phyloP scores from a whole-genome alignment of 2,329 filamentous ascomycete genomes.

The Pseudogymnoascus sp. region DNA sequence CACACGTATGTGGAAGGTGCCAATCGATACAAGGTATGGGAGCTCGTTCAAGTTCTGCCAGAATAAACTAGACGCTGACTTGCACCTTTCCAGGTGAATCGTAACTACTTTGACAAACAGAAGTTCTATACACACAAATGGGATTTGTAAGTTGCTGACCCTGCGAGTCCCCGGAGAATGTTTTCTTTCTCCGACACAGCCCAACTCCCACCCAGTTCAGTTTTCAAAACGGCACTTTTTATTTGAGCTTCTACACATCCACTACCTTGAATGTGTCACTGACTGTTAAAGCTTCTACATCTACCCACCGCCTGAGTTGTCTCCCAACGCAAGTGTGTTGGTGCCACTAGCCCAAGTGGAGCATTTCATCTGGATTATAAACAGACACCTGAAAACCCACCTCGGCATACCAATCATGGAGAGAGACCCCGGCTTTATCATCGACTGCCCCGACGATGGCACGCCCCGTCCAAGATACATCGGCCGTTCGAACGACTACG shows the following conservation, averaged over 20 bases:
- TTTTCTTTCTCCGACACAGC: slow-evolving; percentile 3
- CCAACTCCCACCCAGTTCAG: background rate
- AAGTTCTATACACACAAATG: slow-evolving; percentile 56
- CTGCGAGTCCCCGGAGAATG: background rate
- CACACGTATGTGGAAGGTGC: slow-evolving; percentile 47
- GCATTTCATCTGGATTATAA: slow-evolving; percentile 56
- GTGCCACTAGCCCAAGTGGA: slow-evolving; percentile 60
- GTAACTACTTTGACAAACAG: slow-evolving; percentile 45
- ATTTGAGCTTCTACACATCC: slow-evolving; percentile 9
- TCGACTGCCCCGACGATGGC: slow-evolving; percentile 52
- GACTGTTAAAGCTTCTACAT: slow-evolving; percentile 55
- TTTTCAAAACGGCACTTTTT: background rate
- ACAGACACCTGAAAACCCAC: slow-evolving; percentile 43
- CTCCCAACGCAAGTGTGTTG: slow-evolving; percentile 47
- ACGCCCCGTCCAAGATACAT: slow-evolving; percentile 62
- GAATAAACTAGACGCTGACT: slow-evolving; percentile 8
- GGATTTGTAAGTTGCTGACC: slow-evolving; percentile 58
- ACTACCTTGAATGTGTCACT: background rate
- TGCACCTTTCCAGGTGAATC: slow-evolving; percentile 19
- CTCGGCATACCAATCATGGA: slow-evolving; percentile 51
- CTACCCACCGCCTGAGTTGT: slow-evolving; percentile 39
- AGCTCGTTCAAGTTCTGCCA: background rate
- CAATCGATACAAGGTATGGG: slow-evolving; percentile 42
- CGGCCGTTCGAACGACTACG: slow-evolving; percentile 43
- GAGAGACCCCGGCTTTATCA: slow-evolving; percentile 46